Evolutionary conservation across 352 stramenopile genomes (phyloP).

Genomic region (Globisporangium megalacanthum): DNA sequence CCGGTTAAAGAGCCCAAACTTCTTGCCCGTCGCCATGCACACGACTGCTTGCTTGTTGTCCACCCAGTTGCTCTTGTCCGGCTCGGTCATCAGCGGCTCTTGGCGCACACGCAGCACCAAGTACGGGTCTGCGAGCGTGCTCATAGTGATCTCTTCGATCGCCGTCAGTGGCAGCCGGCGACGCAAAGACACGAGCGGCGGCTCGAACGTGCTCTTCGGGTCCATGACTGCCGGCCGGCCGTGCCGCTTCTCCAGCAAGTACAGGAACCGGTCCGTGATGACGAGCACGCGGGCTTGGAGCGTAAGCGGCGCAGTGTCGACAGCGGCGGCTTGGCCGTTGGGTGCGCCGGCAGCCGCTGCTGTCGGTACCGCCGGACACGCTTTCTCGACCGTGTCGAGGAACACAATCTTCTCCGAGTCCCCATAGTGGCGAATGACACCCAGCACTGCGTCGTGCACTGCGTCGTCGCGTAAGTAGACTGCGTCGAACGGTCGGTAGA

Average conservation of each 20-base stretch:
- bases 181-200: slow-evolving; percentile 68
- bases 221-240: slow-evolving; percentile 45
- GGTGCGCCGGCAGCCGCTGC: slow-evolving; percentile 1
- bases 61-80: slow-evolving; percentile 78
- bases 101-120: slow-evolving; percentile 66
- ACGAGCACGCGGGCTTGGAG: slow-evolving; percentile 46
- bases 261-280: slow-evolving; percentile 69
- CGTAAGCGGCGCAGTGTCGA: slow-evolving; percentile 27
- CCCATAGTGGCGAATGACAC: slow-evolving; percentile 65
- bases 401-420: slow-evolving; percentile 85
- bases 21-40: slow-evolving; percentile 82
- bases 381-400: slow-evolving; percentile 70
- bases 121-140: slow-evolving; percentile 75
- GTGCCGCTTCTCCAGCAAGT: slow-evolving; percentile 72
- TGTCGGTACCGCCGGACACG: slow-evolving; percentile 19
- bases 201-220: slow-evolving; percentile 43
- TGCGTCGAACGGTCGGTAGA: slow-evolving; percentile 82
- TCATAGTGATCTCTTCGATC: slow-evolving; percentile 78
- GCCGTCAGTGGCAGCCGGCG: slow-evolving; percentile 50
- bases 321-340: slow-evolving; percentile 4
- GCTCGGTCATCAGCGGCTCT: slow-evolving; percentile 43
- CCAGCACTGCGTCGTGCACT: slow-evolving; percentile 57
- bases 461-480: slow-evolving; percentile 72
- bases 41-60: slow-evolving; percentile 82
- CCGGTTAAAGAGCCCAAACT: slow-evolving; percentile 85